Evolutionary conservation across 257 asterid genomes (phyloP).

Genomic region (Mentha longifolia): DNA sequence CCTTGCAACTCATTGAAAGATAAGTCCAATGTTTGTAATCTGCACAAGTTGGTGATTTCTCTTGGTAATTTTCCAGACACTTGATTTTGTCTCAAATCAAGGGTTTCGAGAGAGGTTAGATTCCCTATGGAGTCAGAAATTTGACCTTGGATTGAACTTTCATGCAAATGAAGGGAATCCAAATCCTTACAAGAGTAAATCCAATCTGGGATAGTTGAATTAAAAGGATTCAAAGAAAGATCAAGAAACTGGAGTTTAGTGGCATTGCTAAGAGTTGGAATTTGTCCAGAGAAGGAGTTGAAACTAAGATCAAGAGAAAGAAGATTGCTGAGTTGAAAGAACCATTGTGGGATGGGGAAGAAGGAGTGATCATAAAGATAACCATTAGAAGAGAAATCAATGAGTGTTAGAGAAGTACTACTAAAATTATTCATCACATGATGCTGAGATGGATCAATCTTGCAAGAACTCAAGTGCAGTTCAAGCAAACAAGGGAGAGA

Average conservation of each 20-base stretch:
- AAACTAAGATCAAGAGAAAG: conserved; percentile 13
- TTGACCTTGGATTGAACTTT: conserved; percentile 23
- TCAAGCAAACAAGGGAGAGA: not conserved
- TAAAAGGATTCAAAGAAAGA: conserved; percentile 26
- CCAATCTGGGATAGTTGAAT: conserved; percentile 45
- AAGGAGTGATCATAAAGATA: not conserved
- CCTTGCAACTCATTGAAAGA: too few species aligned
- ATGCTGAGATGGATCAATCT: not conserved
- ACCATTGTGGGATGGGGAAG: conserved; percentile 26
- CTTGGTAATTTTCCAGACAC: too few species aligned
- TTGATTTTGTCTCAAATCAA: too few species aligned
- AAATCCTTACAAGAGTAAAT: conserved; percentile 35
- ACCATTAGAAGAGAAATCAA: conserved; percentile 14
- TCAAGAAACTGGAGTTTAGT: conserved; percentile 37
- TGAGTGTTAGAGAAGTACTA: conserved; percentile 25
- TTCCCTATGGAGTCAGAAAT: too few species aligned
- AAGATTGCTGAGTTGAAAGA: conserved; percentile 33
- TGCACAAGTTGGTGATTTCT: too few species aligned
- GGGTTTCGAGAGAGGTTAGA: too few species aligned
- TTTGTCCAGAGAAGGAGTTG: conserved; percentile 10
- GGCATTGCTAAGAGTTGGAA: conserved; percentile 26
- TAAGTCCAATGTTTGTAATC: too few species aligned
- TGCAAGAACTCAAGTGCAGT: not conserved
- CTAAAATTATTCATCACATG: not conserved
- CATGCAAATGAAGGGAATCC: not conserved